Evolutionary conservation across 2,329 filamentous ascomycete genomes (phyloP), one percentile per base, ranked within the genome.

Genomic region (Colletotrichum godetiae): DNA sequence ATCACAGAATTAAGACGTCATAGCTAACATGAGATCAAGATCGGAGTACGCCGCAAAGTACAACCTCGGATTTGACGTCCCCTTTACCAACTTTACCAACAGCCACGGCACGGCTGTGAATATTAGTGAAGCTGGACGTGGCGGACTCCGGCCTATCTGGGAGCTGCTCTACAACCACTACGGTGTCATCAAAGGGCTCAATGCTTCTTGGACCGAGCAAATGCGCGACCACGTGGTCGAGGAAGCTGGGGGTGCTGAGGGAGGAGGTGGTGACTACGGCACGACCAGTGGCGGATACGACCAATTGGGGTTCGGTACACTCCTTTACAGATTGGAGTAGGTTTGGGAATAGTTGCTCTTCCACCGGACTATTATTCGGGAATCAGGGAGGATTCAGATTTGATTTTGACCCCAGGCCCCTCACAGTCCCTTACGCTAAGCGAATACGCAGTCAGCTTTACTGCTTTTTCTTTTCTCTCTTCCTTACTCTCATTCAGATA

Each of bases 231-330:
- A 78, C 55, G 82, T 83, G 15, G 76, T 77, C n/a, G 75, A 80
- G n/a, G 73, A 76, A 7, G 78, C 76, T 0, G 75, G 70, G n/a
- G 83, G 82, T 10, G 81, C 81, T 5, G 85, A 87, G 73, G 85
- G 85, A 0, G 85, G 85, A 24, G 84, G 84, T 64, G 84, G 85
- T 12, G 78, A 86, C 69, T 86, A 86, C 72, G 84, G 83, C 7
- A 37, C 78, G 15, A 83, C 72, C 53, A 82, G 80, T 37, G 84
- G 84, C 5, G 84, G 84, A 0, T 86, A 80, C 71, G 85, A 87
- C 74, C 79, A 81, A 52, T 76, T 82, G 49, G 80, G 80, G 1
- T 79, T 78, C 57, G 80, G 80, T 5, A 81, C 79, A 1, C 72
- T 82, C 4, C 72, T 81, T 52, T 81, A 62, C 68, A 68, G 68